Evolutionary conservation across 2,329 filamentous ascomycete species (phyloP).

Genomic region (Diplocarpon rosae): DNA sequence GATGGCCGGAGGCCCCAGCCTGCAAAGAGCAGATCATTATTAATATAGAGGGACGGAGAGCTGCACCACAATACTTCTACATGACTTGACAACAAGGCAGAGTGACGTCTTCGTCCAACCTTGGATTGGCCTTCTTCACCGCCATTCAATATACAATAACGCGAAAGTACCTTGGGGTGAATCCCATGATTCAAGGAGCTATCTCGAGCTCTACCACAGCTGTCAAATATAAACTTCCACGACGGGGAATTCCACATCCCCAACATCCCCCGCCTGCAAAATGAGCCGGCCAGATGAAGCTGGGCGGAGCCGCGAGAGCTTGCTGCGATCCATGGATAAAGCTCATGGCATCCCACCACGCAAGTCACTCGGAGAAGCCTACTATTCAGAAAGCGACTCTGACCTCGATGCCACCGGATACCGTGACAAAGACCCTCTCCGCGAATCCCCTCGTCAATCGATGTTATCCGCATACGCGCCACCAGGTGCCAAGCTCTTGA

Average conservation of each 20-base stretch:
- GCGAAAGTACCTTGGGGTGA: too few species aligned
- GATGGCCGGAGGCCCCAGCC: too few species aligned
- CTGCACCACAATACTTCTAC: too few species aligned
- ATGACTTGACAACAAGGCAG: too few species aligned
- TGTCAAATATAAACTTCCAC: too few species aligned
- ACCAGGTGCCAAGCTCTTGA: constrained; percentile 10
- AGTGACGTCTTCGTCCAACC: too few species aligned
- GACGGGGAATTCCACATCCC: not conserved
- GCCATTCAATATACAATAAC: too few species aligned
- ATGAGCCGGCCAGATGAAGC: constrained; percentile 20
- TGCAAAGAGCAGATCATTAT: too few species aligned
- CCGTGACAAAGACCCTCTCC: constrained; percentile 28
- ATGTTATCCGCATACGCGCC: constrained; percentile 20
- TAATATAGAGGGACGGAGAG: too few species aligned
- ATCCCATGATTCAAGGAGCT: too few species aligned
- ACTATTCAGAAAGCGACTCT: constrained; percentile 28
- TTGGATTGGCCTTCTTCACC: too few species aligned
- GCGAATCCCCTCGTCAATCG: constrained; percentile 23
- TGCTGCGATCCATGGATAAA: constrained; percentile 22
- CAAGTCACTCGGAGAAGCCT: constrained; percentile 26
- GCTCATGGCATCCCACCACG: constrained; percentile 21
- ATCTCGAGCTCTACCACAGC: too few species aligned
- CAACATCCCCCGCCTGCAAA: constrained; percentile 2
- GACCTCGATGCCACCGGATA: constrained; percentile 33
- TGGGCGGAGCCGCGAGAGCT: constrained; percentile 23